These are phyloP conservation scores for Kurtzmaniella quercitrusa DNA, from an alignment of 1,139 yeast genomes.

Conservation along the genomic window DNA sequence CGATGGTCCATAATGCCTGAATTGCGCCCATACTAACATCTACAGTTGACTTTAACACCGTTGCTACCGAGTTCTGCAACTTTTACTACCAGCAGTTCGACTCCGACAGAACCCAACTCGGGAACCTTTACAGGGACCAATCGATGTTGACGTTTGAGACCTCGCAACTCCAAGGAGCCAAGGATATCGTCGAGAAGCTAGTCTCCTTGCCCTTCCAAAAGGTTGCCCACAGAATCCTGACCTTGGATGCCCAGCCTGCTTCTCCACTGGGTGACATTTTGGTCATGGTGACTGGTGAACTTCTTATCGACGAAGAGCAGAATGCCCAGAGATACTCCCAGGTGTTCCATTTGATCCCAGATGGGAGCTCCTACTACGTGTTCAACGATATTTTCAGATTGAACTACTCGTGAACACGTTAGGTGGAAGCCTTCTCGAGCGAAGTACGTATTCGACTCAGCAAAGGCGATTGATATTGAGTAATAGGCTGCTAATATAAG, in stretches of 20 bases:
- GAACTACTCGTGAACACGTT: slow-evolving; percentile 50
- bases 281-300: slow-evolving; percentile 97
- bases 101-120: slow-evolving; percentile 86
- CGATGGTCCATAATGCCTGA: too few species aligned
- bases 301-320: slow-evolving; percentile 87
- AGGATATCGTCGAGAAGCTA: slow-evolving; percentile 86
- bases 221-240: slow-evolving; percentile 88
- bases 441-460: too few species aligned
- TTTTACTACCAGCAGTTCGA: slow-evolving; percentile 96
- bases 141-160: slow-evolving; percentile 98
- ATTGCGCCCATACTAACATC: slow-evolving; percentile 10
- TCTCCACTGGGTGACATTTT: slow-evolving; percentile 90
- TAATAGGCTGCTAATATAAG: background rate
- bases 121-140: slow-evolving; percentile 91
- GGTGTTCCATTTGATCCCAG: slow-evolving; percentile 95
- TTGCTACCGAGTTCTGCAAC: slow-evolving; percentile 78
- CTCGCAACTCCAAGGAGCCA: slow-evolving; percentile 90
- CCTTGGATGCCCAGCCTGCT: slow-evolving; percentile 97
- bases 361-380: slow-evolving; percentile 84
- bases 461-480: background rate
- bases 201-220: slow-evolving; percentile 84
- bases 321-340: slow-evolving; percentile 96
- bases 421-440: background rate
- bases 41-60: slow-evolving; percentile 66
- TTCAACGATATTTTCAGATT: slow-evolving; percentile 96